Evolutionary conservation across 2,329 filamentous ascomycete species (phyloP).

Genomic region (Exophiala alcalophila): DNA sequence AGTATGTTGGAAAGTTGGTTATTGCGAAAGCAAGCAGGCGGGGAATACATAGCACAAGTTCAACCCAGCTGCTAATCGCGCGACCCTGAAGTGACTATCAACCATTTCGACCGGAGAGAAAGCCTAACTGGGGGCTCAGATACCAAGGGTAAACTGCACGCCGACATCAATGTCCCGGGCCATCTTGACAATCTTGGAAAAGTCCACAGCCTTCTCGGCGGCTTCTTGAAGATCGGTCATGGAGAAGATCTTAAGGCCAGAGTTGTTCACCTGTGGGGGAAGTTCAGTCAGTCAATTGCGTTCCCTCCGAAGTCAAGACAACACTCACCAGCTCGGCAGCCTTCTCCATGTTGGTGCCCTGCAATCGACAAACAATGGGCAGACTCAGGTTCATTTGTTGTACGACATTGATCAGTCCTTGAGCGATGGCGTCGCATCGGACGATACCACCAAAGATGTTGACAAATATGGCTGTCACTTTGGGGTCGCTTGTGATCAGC

Average conservation of each 20-base stretch:
- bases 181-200: slow-evolving; percentile 99
- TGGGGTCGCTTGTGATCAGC: slow-evolving; percentile 96
- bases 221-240: slow-evolving; percentile 97
- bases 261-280: slow-evolving; percentile 75
- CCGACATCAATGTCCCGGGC: slow-evolving; percentile 96
- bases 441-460: slow-evolving; percentile 99
- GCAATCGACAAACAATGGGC: slow-evolving; percentile 92
- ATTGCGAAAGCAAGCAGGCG: too few relatives aligned
- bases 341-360: slow-evolving; percentile 97
- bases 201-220: slow-evolving; percentile 96
- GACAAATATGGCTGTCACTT: slow-evolving; percentile 98
- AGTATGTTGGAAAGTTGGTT: slow-evolving; percentile 7
- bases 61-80: slow-evolving; percentile 1
- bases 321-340: slow-evolving; percentile 72
- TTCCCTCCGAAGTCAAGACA: not conserved
- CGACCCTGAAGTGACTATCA: slow-evolving; percentile 22
- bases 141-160: slow-evolving; percentile 91
- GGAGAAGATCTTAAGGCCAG: slow-evolving; percentile 98
- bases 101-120: slow-evolving; percentile 18
- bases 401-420: slow-evolving; percentile 92
- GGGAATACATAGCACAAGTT: too few relatives aligned
- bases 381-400: slow-evolving; percentile 93
- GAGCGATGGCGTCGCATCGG: slow-evolving; percentile 93
- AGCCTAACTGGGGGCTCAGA: slow-evolving; percentile 50
- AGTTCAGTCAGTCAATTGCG: slow-evolving; percentile 1